Conservation (phyloP, 352 stramenopile genomes). For the Globisporangium cylindrosporum region DNA sequence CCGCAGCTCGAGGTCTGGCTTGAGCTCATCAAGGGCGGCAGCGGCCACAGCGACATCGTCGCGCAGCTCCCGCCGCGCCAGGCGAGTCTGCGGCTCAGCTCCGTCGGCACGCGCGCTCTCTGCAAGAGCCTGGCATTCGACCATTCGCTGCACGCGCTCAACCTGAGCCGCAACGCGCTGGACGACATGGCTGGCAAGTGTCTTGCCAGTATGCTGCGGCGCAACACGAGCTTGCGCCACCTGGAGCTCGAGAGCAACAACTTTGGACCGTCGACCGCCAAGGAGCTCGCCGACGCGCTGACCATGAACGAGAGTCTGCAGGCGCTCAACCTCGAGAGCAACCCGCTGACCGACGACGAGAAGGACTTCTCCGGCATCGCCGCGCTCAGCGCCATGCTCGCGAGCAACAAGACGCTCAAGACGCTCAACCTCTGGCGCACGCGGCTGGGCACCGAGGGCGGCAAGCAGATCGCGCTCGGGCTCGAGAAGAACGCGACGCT, state of each 20-base stretch:
- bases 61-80: constrained; percentile 40
- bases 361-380: constrained; percentile 65
- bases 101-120: constrained; percentile 51
- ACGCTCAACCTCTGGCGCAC: constrained; percentile 79
- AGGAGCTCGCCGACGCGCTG: constrained; percentile 58
- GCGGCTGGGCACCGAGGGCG: constrained; percentile 57
- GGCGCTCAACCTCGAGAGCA: constrained; percentile 73
- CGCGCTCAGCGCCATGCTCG: constrained; percentile 54
- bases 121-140: constrained; percentile 73
- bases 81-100: constrained; percentile 50
- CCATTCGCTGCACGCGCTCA: constrained; percentile 61
- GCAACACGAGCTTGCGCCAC: constrained; percentile 57
- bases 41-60: constrained; percentile 14
- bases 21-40: constrained; percentile 41
- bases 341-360: constrained; percentile 74
- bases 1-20: constrained; percentile 76
- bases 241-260: constrained; percentile 71
- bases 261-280: constrained; percentile 46
- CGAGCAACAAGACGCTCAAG: constrained; percentile 54
- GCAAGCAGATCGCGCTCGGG: constrained; percentile 58
- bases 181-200: constrained; percentile 64
- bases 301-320: constrained; percentile 47
- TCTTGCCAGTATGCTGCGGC: constrained; percentile 52
- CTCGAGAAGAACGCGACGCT: constrained; percentile 54
- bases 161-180: constrained; percentile 60